phyloP scores from a whole-genome alignment of 1,139 yeast genomes.

The Debaryomycetaceae sp. region DNA sequence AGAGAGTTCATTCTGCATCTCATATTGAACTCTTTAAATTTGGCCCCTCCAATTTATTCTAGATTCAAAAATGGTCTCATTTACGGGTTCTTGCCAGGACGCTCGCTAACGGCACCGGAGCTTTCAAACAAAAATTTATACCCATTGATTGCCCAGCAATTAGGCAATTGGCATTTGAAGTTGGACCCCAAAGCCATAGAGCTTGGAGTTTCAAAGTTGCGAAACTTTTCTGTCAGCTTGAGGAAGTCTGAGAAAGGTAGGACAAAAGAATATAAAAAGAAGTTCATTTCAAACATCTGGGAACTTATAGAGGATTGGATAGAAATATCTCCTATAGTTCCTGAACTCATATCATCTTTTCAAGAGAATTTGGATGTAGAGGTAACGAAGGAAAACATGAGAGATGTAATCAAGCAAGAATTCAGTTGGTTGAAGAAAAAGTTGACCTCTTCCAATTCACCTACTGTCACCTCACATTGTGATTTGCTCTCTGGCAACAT shows the following conservation, averaged over 20 bases:
- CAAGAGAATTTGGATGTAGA: constrained; percentile 23
- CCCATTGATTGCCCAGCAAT: constrained; percentile 60
- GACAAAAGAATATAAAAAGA: constrained; percentile 21
- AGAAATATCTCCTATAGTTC: constrained; percentile 50
- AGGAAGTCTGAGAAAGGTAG: constrained; percentile 14
- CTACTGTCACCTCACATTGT: constrained; percentile 64
- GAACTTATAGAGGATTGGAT: constrained; percentile 62
- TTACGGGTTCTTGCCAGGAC: constrained; percentile 67
- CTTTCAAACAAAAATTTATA: constrained; percentile 45
- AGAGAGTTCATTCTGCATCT: constrained; percentile 73
- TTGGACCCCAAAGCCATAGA: constrained; percentile 47
- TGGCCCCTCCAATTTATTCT: constrained; percentile 71
- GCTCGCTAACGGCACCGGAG: constrained; percentile 57
- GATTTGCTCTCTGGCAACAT: constrained; percentile 73
- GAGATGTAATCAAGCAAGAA: constrained; percentile 43
- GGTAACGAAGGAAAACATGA: constrained; percentile 29
- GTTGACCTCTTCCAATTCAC: constrained; percentile 42
- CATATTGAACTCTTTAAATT: constrained; percentile 53
- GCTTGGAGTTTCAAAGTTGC: constrained; percentile 45
- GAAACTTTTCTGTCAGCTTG: constrained; percentile 27
- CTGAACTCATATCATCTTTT: constrained; percentile 42
- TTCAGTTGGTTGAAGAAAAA: constrained; percentile 50
- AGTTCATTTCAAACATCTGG: constrained; percentile 51
- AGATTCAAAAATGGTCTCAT: constrained; percentile 72
- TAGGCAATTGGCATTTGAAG: constrained; percentile 69